phyloP scores from a whole-genome alignment of 2,329 filamentous ascomycete species.

The Aspergillus amoenus region DNA sequence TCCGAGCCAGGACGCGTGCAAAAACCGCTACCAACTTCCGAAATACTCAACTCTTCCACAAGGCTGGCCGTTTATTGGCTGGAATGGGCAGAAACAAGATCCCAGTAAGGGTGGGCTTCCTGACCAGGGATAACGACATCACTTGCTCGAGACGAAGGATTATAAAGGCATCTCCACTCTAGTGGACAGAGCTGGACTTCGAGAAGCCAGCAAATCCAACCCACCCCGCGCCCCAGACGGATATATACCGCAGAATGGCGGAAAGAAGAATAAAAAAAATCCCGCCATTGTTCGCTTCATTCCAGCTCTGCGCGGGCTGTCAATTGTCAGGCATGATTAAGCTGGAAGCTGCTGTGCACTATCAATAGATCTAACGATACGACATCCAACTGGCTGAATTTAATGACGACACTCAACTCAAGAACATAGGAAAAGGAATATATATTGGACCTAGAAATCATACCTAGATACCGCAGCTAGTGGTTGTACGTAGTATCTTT shows the following conservation, averaged over 20 bases:
- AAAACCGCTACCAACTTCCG: constrained; percentile 60
- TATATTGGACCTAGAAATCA: not conserved
- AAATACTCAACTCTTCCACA: constrained; percentile 57
- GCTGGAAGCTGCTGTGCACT: not conserved
- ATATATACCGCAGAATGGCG: not conserved
- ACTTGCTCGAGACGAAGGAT: not conserved
- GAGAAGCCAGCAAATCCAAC: not conserved
- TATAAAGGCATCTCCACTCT: not conserved
- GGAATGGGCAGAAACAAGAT: constrained; percentile 43
- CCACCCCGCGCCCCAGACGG: not conserved
- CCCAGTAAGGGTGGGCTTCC: constrained; percentile 31
- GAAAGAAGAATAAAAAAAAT: too few relatives aligned
- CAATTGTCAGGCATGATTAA: not conserved
- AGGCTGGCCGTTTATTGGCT: constrained; percentile 62
- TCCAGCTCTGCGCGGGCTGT: not conserved
- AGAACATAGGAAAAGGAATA: not conserved
- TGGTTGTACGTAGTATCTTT: not conserved
- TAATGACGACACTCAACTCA: not conserved
- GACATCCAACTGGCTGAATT: not conserved
- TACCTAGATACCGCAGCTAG: too few relatives aligned
- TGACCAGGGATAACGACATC: constrained; percentile 22
- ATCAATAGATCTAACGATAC: constrained; percentile 2
- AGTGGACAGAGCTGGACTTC: not conserved
- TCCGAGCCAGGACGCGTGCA: constrained; percentile 47
- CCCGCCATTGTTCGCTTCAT: not conserved